A percentile compares a stretch with the other conserved stretches of the same genome.
These are phyloP conservation scores for Alternaria panax DNA, from an alignment of 2,329 filamentous ascomycete species.

Conservation along the genomic window DNA sequence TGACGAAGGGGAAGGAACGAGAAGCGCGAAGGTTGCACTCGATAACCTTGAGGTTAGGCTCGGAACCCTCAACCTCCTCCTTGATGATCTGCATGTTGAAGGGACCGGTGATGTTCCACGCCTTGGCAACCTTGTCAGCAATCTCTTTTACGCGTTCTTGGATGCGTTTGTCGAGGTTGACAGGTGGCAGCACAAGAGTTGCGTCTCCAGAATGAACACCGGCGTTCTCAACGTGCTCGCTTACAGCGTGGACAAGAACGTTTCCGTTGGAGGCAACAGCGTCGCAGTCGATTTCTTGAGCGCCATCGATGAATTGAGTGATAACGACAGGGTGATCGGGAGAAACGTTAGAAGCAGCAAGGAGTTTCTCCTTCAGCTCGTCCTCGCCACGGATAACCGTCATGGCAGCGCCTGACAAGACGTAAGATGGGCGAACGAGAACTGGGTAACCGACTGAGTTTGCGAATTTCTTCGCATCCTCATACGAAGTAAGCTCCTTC, in stretches of 20 bases:
- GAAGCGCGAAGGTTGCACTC: slow-evolving; percentile 98
- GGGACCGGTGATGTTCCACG: slow-evolving; percentile 95
- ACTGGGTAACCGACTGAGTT: slow-evolving; percentile 89
- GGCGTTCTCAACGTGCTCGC: slow-evolving; percentile 94
- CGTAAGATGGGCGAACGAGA: slow-evolving; percentile 91
- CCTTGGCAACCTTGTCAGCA: slow-evolving; percentile 92
- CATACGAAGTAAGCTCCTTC: slow-evolving; percentile 93
- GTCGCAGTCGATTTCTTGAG: slow-evolving; percentile 95
- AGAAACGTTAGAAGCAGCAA: slow-evolving; percentile 87
- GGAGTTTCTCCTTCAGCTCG: slow-evolving; percentile 93
- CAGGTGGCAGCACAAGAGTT: slow-evolving; percentile 89
- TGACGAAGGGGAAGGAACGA: slow-evolving; percentile 97
- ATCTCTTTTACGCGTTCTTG: slow-evolving; percentile 94
- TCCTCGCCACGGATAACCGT: slow-evolving; percentile 89
- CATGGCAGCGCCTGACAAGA: slow-evolving; percentile 97
- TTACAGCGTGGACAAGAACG: slow-evolving; percentile 88
- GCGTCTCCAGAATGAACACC: slow-evolving; percentile 98
- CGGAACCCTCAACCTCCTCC: slow-evolving; percentile 76
- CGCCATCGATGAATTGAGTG: slow-evolving; percentile 97
- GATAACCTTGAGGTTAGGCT: slow-evolving; percentile 88
- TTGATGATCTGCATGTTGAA: slow-evolving; percentile 99
- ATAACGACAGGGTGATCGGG: slow-evolving; percentile 98
- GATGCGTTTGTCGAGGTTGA: slow-evolving; percentile 75
- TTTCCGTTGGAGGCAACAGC: slow-evolving; percentile 87
- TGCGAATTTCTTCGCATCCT: slow-evolving; percentile 87